Evolutionary conservation across 257 asterid species (phyloP).

Genomic region (Agastache rugosa): DNA sequence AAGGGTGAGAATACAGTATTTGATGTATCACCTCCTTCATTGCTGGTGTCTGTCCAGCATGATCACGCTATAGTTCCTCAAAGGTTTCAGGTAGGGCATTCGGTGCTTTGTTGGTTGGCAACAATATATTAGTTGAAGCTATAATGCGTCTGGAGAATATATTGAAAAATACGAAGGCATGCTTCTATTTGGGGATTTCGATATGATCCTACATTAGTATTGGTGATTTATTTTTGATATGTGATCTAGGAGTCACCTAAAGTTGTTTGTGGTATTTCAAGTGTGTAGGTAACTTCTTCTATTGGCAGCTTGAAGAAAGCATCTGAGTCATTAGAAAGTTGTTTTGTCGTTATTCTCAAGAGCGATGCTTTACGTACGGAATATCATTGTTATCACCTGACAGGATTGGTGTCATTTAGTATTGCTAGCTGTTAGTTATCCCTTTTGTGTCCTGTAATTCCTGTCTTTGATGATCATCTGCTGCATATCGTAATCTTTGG

Average conservation of each 20-base stretch:
- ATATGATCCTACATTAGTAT: neutral
- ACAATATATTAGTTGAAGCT: conserved; percentile 28
- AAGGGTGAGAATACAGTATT: conserved; percentile 96
- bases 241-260: conserved; percentile 12
- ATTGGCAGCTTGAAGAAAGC: conserved; percentile 24
- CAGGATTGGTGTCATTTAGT: conserved; percentile 18
- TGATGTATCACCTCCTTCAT: conserved; percentile 95
- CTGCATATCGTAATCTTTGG: conserved; percentile 22
- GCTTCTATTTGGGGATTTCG: conserved; percentile 22
- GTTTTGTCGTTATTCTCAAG: conserved; percentile 5
- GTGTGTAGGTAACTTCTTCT: neutral
- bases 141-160: conserved; percentile 19
- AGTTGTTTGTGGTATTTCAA: neutral
- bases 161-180: neutral
- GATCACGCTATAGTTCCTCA: conserved; percentile 73
- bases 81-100: conserved; percentile 77
- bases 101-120: conserved; percentile 33
- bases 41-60: conserved; percentile 73
- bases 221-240: conserved; percentile 6
- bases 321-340: conserved; percentile 13
- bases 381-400: conserved; percentile 18
- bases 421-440: neutral
- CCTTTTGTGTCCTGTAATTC: neutral
- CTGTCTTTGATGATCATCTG: neutral
- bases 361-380: conserved; percentile 1